phyloP scores from a whole-genome alignment of 2,329 filamentous ascomycete species.

The Venturiaceae sp. region DNA sequence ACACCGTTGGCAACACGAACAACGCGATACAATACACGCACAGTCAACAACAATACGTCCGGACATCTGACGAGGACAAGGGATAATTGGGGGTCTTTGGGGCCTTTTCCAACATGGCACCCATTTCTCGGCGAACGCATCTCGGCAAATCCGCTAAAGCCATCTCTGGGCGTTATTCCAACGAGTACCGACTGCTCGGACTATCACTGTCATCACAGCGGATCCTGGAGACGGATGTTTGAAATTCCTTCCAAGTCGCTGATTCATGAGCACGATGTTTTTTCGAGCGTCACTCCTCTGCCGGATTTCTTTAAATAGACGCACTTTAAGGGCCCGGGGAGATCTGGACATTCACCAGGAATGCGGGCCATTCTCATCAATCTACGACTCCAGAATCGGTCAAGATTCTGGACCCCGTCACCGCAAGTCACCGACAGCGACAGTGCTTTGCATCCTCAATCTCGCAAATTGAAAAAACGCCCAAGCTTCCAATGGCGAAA shows the following conservation, averaged over 20 bases:
- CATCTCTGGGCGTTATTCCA: background rate
- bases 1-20: background rate
- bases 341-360: background rate
- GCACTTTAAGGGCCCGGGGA: background rate
- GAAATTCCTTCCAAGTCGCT: background rate
- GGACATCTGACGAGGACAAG: too few relatives aligned
- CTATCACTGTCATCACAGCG: background rate
- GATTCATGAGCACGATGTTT: background rate
- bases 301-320: background rate
- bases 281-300: background rate
- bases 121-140: too few relatives aligned
- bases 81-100: background rate
- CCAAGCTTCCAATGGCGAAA: background rate
- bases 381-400: background rate
- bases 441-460: too few relatives aligned
- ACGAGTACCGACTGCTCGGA: background rate
- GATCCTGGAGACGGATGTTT: background rate
- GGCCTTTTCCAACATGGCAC: background rate
- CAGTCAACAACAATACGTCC: too few relatives aligned
- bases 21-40: background rate
- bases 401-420: background rate
- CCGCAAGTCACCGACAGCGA: too few relatives aligned
- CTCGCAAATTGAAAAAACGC: background rate
- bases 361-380: background rate
- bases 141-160: too few relatives aligned